Conservation (phyloP, 2,329 filamentous ascomycete species). For the Aspergillus fijiensis region DNA sequence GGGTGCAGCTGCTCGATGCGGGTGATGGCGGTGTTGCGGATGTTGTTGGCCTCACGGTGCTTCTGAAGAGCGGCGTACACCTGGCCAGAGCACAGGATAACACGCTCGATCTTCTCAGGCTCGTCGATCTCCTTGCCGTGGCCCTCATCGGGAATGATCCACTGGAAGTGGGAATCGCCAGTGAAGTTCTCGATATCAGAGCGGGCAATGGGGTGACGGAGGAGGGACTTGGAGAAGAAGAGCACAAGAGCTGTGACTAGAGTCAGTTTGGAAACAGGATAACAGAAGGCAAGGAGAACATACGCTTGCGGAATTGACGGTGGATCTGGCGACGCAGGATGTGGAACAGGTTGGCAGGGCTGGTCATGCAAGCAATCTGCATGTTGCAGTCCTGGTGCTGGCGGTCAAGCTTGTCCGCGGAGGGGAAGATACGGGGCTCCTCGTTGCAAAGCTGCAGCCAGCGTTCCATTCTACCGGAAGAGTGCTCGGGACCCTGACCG, state of each 20-base stretch:
- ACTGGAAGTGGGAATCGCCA: slow-evolving; percentile 88
- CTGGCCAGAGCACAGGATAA: slow-evolving; percentile 92
- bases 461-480: slow-evolving; percentile 92
- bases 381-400: slow-evolving; percentile 99
- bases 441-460: slow-evolving; percentile 98
- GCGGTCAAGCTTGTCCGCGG: slow-evolving; percentile 82
- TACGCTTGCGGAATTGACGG: slow-evolving; percentile 98
- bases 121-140: slow-evolving; percentile 75
- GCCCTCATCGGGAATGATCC: slow-evolving; percentile 89
- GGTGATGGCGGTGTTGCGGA: slow-evolving; percentile 90
- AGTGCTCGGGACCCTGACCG: slow-evolving; percentile 97
- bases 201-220: slow-evolving; percentile 89
- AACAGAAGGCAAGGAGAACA: slow-evolving; percentile 42
- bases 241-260: slow-evolving; percentile 71
- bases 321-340: slow-evolving; percentile 96
- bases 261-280: slow-evolving; percentile 16
- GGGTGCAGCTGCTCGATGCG: slow-evolving; percentile 97
- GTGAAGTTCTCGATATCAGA: slow-evolving; percentile 89
- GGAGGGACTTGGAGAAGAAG: slow-evolving; percentile 97
- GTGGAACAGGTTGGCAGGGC: slow-evolving; percentile 93
- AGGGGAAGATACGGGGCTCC: slow-evolving; percentile 89
- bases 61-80: slow-evolving; percentile 89
- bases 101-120: slow-evolving; percentile 85
- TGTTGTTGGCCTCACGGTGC: slow-evolving; percentile 80
- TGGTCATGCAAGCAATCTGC: slow-evolving; percentile 98